phyloP scores from a whole-genome alignment of 2,329 filamentous ascomycete species.

The Lojkania enalia region DNA sequence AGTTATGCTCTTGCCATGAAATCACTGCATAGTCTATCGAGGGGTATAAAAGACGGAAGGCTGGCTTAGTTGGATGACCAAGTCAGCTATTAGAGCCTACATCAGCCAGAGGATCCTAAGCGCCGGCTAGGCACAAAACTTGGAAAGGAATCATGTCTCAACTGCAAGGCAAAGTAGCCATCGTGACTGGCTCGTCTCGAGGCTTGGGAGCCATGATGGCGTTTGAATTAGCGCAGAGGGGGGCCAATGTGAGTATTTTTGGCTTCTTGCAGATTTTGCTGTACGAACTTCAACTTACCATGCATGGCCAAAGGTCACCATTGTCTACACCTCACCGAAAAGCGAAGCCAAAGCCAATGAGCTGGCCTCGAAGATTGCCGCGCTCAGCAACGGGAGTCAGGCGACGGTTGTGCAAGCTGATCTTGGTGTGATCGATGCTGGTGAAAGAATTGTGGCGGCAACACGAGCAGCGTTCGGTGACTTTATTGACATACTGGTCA shows the following conservation, averaged over 20 bases:
- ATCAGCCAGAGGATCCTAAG: too few species aligned
- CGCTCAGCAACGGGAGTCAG: constrained; percentile 39
- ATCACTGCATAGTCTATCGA: too few species aligned
- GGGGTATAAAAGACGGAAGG: too few species aligned
- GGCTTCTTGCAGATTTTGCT: not conserved
- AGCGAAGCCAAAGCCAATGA: constrained; percentile 41
- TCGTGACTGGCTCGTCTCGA: constrained; percentile 56
- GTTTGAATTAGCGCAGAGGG: constrained; percentile 52
- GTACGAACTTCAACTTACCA: not conserved
- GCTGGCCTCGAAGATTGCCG: constrained; percentile 41
- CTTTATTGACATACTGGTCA: constrained; percentile 50
- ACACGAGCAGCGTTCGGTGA: constrained; percentile 44
- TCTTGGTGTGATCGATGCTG: constrained; percentile 40
- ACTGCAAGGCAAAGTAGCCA: constrained; percentile 46
- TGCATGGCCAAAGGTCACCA: constrained; percentile 38
- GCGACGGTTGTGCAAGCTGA: constrained; percentile 48
- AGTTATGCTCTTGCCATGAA: too few species aligned
- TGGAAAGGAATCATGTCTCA: not conserved
- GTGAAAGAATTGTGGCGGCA: constrained; percentile 43
- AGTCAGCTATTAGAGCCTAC: too few species aligned
- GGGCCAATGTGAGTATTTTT: constrained; percentile 45
- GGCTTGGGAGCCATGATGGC: constrained; percentile 56
- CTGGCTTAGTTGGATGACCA: too few species aligned
- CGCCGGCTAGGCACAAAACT: not conserved
- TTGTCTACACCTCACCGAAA: constrained; percentile 48